These are phyloP conservation scores for Pulveroboletus sp. DNA, from an alignment of 768 basidiomycete genomes.

Conservation along the genomic window DNA sequence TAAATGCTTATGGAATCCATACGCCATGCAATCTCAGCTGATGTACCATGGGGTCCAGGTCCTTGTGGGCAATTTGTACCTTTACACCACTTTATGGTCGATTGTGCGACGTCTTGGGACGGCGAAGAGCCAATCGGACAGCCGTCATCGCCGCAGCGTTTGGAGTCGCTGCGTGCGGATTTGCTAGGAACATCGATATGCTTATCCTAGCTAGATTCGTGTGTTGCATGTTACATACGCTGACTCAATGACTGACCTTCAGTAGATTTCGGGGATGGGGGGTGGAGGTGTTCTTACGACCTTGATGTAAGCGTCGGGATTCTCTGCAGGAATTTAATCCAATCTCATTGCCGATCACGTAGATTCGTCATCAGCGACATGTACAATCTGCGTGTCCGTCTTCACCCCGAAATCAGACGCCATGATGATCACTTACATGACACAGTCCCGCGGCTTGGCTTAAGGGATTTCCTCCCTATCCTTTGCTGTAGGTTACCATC, in stretches of 20 bases:
- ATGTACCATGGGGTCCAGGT: constrained; percentile 37
- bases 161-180: constrained; percentile 63
- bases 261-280: constrained; percentile 68
- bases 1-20: constrained; percentile 30
- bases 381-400: constrained; percentile 65
- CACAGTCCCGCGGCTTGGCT: constrained; percentile 61
- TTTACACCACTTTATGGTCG: constrained; percentile 82
- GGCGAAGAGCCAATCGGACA: constrained; percentile 60
- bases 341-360: constrained; percentile 9
- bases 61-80: constrained; percentile 72
- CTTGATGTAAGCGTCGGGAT: constrained; percentile 49
- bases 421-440: constrained; percentile 12
- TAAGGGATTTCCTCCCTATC: constrained; percentile 71
- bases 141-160: constrained; percentile 58
- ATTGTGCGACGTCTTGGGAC: constrained; percentile 69
- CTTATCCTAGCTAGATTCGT: constrained; percentile 74
- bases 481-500: constrained; percentile 50
- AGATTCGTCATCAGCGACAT: constrained; percentile 79
- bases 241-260: neutral
- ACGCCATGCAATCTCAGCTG: neutral
- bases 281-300: constrained; percentile 74
- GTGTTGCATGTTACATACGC: constrained; percentile 26
- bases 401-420: constrained; percentile 3
- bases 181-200: constrained; percentile 65
- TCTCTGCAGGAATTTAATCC: constrained; percentile 1